Evolutionary conservation across 176 grass and related monocot species (phyloP), one percentile per base, ranked within the genome.

Genomic region (Aegilops tauschii): DNA sequence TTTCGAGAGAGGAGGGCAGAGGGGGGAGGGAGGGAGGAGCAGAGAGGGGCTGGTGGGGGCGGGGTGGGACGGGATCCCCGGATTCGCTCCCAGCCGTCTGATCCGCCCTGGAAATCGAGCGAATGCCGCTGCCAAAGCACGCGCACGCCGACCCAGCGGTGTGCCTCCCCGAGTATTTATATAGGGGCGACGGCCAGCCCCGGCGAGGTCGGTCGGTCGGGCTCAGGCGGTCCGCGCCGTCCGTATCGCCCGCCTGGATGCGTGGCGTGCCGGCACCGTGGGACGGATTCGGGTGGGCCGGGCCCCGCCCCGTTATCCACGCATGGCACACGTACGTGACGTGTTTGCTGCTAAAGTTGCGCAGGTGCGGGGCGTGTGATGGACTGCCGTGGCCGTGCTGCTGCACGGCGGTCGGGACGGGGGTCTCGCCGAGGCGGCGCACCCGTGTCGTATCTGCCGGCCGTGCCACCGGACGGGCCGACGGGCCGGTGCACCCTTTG

Each of bases 31-130:
- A 0, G 10, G 32, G 56, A 54, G 9, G 5, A 20, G 4, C 3
- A n/a, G 12, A 11, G 69, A 6, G n/a, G 9, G 8, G 3, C 17
- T 16, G 1, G 9, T 16, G 63, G 37, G 31, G 45, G 83, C 62
- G 73, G 80, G 81, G 18, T 3, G 31, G 85, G 29, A 76, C 61
- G 62, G 62, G 77, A 25, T 80, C 69, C 83, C 90, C 40, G 86
- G 86, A 85, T 92, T 88, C 82, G 82, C 86, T 91, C 82, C 23
- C 69, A n/a, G 69, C 86, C 90, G 90, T 88, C 86, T 67, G 86
- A 91, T 88, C 69, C 81, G 76, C 76, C 90, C 35, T 63, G 12
- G 69, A 85, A 78, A 91, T 67, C 63, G 82, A 88, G 82, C 76
- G 61, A 85, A 63, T 20, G 83, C 61, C 9, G 25, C 58, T 5